Conservation (phyloP, 1,284 basidiomycete genomes). For the Cerrena zonata region DNA sequence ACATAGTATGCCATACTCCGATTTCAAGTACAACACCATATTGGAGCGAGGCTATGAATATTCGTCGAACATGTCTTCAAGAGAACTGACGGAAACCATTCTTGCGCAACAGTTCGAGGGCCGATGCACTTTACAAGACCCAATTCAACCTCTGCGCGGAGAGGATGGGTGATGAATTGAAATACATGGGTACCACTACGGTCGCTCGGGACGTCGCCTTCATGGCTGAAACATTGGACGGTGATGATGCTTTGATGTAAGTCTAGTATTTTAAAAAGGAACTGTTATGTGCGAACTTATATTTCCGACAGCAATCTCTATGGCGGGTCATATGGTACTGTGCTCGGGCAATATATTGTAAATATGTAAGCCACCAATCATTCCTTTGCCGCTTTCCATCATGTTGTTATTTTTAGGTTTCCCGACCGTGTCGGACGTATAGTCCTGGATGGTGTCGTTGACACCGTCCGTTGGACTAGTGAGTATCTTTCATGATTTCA, state of each 20-base stretch:
- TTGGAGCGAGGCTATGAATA: slow-evolving; percentile 4
- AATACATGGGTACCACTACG: slow-evolving; percentile 1
- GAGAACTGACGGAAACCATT: not conserved
- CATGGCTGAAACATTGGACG: slow-evolving; percentile 34
- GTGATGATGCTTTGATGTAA: slow-evolving; percentile 36
- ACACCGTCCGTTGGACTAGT: slow-evolving; percentile 25
- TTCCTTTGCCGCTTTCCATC: no score
- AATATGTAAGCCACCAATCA: slow-evolving; percentile 14
- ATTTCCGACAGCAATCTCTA: slow-evolving; percentile 24
- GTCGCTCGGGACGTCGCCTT: slow-evolving; percentile 22
- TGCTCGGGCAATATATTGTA: slow-evolving; percentile 22
- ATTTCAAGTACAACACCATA: slow-evolving; percentile 1
- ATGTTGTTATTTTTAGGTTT: no score
- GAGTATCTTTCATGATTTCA: no score
- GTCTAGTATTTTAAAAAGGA: no score
- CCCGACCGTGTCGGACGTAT: slow-evolving; percentile 21
- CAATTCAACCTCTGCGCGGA: slow-evolving; percentile 2
- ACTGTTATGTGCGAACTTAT: no score
- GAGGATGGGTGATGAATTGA: not conserved
- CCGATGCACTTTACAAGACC: not conserved
- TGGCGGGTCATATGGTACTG: slow-evolving; percentile 22
- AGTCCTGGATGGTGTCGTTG: slow-evolving; percentile 21
- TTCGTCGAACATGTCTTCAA: not conserved
- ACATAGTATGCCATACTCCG: not conserved
- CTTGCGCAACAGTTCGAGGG: not conserved